Evolutionary conservation across 768 basidiomycete species (phyloP), one percentile per base, ranked within the genome.

Genomic region (Lactarius quietus): DNA sequence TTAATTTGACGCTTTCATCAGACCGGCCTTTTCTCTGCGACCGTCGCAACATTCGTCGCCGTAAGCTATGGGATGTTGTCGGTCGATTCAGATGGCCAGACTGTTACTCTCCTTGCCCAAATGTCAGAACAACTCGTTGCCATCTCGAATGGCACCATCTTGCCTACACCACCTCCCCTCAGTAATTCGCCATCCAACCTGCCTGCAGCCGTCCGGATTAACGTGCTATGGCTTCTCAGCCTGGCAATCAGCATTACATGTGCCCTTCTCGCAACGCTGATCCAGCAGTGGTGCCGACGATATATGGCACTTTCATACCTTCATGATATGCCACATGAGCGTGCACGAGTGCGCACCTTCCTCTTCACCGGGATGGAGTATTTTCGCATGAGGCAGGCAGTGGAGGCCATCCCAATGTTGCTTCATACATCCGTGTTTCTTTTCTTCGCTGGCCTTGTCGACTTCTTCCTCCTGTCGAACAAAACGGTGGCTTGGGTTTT

Each of bases 11-110:
- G 10, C 26, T 15, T 15, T 17, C 58, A 14, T 20, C 20, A 59
- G 58, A 59, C 58, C 6, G 58, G 58, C 43, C 41, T 59, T 12
- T 59, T 59, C 43, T 59, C 58, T 41, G 58, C 58, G 43, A 59
- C 58, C 3, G 58, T 59, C 41, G 58, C 58, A 31, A 17, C 41
- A 45, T 59, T 59, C 29, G 29, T 59, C 41, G 31, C 45, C 23
- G 58, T 23, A 26, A 36, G 58, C 3, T 59, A 59, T 41, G 43
- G 28, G 39, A 17, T 14, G 29, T 12, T 59, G 26, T 43, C 39
- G 4, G 29, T 45, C 18, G 58, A 45, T 33, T 20, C 58, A 17
- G 58, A 41, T 6, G 41, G 26, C 20, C 58, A 59, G 43, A 59
- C 58, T 7, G 58, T 59, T 10, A 28, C 58, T 26, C 20, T 59